Evolutionary conservation across 495 filamentous ascomycete species (phyloP), one percentile per base, ranked within the genome.

Genomic region (Xylaria bambusicola): DNA sequence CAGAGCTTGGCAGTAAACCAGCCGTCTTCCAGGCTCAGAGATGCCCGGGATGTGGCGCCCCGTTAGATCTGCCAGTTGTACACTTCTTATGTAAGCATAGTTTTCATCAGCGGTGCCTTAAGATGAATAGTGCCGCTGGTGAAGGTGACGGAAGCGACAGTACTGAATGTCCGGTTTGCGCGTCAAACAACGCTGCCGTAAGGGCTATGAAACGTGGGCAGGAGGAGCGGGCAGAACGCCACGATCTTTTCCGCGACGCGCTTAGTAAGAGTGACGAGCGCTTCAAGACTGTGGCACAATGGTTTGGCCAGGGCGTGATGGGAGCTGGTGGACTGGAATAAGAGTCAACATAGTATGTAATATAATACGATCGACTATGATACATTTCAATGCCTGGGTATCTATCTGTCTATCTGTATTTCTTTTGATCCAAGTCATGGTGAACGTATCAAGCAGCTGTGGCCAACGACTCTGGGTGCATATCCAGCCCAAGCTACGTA

Each of bases 81-180:
- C 94, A 98, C 71, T 98, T 98, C 72, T 74, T 98, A 64, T 98
- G 94, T 80, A 94, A 92, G 70, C 94, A 98, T 70, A 91, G 86
- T 44, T 98, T 96, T 80, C 94, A 98, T 70, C 88, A 95, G 73
- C 81, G 89, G 26, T 96, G 91, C 74, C 78, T 95, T 50, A 84
- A 74, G 53, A 64, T 52, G 27, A 52, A 60, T 27, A 45, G 56
- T 51, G 50, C 63, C 17, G 62, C 59, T 49, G 54, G 36, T 1
- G 71, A 73, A 42, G 79, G 66, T 44, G 79, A 77, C 23, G 79
- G 80, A 40, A 87, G 84, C 44, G 86, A 61, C 18, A 77, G 87
- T 18, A 83, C 85, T 24, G 92, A 96, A 72, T 98, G 94, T 71
- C 90, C 93, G 15, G 76, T 87, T 13, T 98, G 95, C 65, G 87